These are phyloP conservation scores for Aspergillus unguis DNA, from an alignment of 2,329 filamentous ascomycete species.

Conservation along the genomic window DNA sequence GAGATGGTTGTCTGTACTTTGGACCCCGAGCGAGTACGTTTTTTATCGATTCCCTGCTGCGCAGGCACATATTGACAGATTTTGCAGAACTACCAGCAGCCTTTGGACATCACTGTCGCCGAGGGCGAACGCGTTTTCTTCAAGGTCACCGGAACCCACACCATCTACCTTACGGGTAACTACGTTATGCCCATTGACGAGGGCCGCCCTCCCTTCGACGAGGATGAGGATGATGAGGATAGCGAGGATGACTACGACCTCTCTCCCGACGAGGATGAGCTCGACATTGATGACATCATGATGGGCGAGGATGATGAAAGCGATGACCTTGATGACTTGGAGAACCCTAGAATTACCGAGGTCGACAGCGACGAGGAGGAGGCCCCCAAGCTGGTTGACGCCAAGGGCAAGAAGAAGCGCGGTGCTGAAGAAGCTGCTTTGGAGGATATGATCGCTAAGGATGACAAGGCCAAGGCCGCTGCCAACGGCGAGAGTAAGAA, in stretches of 20 bases:
- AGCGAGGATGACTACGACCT: slow-evolving; percentile 76
- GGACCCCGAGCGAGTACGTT: slow-evolving; percentile 79
- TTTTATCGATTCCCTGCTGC: background rate
- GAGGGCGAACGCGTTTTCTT: slow-evolving; percentile 92
- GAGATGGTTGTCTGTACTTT: slow-evolving; percentile 95
- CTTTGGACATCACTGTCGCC: slow-evolving; percentile 86
- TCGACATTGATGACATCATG: slow-evolving; percentile 56
- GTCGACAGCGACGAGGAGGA: slow-evolving; percentile 74
- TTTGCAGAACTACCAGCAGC: slow-evolving; percentile 82
- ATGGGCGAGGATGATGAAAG: slow-evolving; percentile 59
- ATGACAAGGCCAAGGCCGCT: slow-evolving; percentile 50
- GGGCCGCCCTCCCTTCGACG: slow-evolving; percentile 28
- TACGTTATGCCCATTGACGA: slow-evolving; percentile 73
- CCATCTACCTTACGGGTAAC: slow-evolving; percentile 91
- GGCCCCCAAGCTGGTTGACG: slow-evolving; percentile 50
- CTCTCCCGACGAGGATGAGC: slow-evolving; percentile 73
- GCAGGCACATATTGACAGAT: slow-evolving; percentile 8
- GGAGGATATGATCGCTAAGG: slow-evolving; percentile 81
- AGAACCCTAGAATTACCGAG: slow-evolving; percentile 79
- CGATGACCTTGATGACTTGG: slow-evolving; percentile 74
- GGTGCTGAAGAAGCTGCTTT: slow-evolving; percentile 68
- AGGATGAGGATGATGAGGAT: slow-evolving; percentile 54
- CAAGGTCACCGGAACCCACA: slow-evolving; percentile 83
- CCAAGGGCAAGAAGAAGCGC: slow-evolving; percentile 85
- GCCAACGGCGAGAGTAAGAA: slow-evolving; percentile 80